Percentiles rank a stretch among this genome's conserved stretches.
phyloP scores from a whole-genome alignment of 176 grass and related monocot genomes.

The barley (Hordeum vulgare) region DNA sequence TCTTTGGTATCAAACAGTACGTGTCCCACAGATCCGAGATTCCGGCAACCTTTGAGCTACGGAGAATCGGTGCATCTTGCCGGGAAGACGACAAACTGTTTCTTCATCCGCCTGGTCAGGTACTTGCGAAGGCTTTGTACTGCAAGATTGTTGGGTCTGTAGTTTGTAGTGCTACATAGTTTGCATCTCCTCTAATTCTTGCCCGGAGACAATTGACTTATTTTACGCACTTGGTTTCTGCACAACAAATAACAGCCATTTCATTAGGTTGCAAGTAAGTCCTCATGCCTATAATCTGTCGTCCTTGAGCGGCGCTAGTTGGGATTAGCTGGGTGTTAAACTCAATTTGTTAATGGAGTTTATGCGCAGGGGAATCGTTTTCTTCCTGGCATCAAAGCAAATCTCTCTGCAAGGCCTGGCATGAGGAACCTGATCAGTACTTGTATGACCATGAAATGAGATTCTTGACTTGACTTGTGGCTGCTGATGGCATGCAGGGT shows the following conservation, averaged over 20 bases:
- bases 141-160: background rate
- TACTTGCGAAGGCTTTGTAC: background rate
- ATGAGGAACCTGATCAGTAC: no score
- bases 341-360: no score
- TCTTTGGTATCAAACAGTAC: conserved; percentile 73
- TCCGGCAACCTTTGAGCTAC: conserved; percentile 82
- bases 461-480: no score
- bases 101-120: conserved; percentile 76
- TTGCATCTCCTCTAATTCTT: background rate
- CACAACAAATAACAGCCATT: background rate
- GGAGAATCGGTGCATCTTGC: conserved; percentile 67
- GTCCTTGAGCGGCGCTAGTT: background rate
- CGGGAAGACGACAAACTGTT: conserved; percentile 72
- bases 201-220: background rate
- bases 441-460: no score
- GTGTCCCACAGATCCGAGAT: conserved; percentile 68
- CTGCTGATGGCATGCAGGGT: no score
- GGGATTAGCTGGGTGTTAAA: background rate
- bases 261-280: background rate
- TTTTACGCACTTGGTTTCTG: background rate
- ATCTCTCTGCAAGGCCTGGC: no score
- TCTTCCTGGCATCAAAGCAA: no score
- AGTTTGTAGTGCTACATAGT: background rate
- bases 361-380: no score
- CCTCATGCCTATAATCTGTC: background rate